These are phyloP conservation scores for Colletotrichum acutatum DNA, from an alignment of 2,329 filamentous ascomycete genomes.

Conservation along the genomic window DNA sequence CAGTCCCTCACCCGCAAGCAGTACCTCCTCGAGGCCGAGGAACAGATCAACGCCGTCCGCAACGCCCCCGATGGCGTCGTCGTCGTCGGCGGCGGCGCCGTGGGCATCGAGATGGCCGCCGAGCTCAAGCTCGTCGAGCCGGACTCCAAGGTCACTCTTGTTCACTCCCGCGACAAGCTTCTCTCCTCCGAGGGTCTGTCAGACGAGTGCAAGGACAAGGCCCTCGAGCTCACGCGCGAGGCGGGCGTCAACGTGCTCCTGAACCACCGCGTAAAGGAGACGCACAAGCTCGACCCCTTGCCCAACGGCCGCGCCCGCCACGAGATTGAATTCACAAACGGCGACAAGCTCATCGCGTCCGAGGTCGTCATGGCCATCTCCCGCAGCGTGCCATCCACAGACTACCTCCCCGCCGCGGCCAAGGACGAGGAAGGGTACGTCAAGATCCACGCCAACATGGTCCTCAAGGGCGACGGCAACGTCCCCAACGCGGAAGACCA, in stretches of 20 bases:
- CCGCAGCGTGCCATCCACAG: constrained; percentile 69
- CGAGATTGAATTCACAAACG: constrained; percentile 69
- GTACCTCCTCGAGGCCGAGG: constrained; percentile 70
- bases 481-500: constrained; percentile 70
- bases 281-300: constrained; percentile 53
- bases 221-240: constrained; percentile 68
- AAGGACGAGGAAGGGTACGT: constrained; percentile 75
- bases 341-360: constrained; percentile 68
- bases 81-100: constrained; percentile 81
- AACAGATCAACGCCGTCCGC: constrained; percentile 67
- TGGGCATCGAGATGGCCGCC: constrained; percentile 84
- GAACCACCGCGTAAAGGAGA: constrained; percentile 65
- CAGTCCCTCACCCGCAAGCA: constrained; percentile 70
- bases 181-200: constrained; percentile 80
- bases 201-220: constrained; percentile 73
- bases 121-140: constrained; percentile 79
- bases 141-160: constrained; percentile 73
- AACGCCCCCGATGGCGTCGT: constrained; percentile 69
- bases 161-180: constrained; percentile 77
- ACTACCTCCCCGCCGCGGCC: constrained; percentile 67
- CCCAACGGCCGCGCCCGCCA: constrained; percentile 52
- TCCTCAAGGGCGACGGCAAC: constrained; percentile 59
- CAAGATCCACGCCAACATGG: constrained; percentile 67
- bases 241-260: constrained; percentile 74
- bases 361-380: constrained; percentile 78